Evolutionary conservation across 495 filamentous ascomycete species (phyloP).

Genomic region (Lasiosphaeriaceae sp.): DNA sequence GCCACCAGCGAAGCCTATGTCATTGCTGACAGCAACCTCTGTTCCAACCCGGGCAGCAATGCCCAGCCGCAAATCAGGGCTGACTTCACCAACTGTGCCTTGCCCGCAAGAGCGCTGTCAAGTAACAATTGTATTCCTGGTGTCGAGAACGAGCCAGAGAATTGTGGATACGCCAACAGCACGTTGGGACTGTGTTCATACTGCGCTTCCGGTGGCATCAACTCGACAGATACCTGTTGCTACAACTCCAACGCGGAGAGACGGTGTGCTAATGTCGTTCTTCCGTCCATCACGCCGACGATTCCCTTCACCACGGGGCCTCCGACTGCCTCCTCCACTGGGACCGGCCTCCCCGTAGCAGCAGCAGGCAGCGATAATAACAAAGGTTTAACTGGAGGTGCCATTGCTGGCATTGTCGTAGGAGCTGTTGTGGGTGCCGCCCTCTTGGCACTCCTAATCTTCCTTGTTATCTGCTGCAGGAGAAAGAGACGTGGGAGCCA

Average conservation of each 20-base stretch:
- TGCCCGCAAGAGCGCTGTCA: conserved; percentile 71
- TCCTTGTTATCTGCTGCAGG: conserved; percentile 56
- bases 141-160: conserved; percentile 71
- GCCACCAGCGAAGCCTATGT: conserved; percentile 86
- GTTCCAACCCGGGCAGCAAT: conserved; percentile 56
- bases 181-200: conserved; percentile 82
- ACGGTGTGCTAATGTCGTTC: conserved; percentile 65
- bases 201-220: conserved; percentile 75
- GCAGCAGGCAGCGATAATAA: conserved; percentile 22
- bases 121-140: conserved; percentile 71
- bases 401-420: conserved; percentile 86
- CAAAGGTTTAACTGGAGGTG: conserved; percentile 69
- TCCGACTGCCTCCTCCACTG: conserved; percentile 39
- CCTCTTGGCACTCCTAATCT: conserved; percentile 60
- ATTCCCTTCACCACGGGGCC: conserved; percentile 60
- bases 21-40: conserved; percentile 67
- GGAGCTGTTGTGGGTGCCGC: conserved; percentile 70
- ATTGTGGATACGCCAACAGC: conserved; percentile 85
- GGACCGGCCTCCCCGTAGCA: conserved; percentile 41
- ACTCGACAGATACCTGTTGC: conserved; percentile 95
- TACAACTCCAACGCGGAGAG: conserved; percentile 67
- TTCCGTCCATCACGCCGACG: conserved; percentile 70
- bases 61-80: conserved; percentile 78
- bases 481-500: conserved; percentile 57
- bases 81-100: conserved; percentile 85